Evolutionary conservation across 495 filamentous ascomycete genomes (phyloP).

Genomic region (Penicillium psychrofluorescens): DNA sequence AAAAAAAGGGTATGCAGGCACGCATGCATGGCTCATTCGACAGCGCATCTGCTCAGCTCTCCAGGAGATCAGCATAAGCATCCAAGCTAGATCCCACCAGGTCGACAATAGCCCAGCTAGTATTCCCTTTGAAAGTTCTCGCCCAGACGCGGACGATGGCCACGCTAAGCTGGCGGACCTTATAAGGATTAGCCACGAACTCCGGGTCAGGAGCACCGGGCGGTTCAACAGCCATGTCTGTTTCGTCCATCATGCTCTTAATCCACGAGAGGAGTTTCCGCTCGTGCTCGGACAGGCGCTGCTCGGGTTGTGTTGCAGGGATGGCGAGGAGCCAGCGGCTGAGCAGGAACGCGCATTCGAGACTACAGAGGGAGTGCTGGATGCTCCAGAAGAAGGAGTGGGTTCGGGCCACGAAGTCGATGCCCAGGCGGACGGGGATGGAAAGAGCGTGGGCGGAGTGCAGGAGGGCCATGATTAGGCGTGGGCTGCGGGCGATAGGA

Average conservation of each 20-base stretch:
- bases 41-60: slow-evolving; percentile 14
- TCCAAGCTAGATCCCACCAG: slow-evolving; percentile 40
- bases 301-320: slow-evolving; percentile 37
- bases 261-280: slow-evolving; percentile 58
- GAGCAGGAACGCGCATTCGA: slow-evolving; percentile 47
- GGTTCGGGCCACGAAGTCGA: slow-evolving; percentile 44
- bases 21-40: not conserved
- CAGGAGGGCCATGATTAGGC: slow-evolving; percentile 42
- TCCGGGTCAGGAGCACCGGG: slow-evolving; percentile 35
- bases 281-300: slow-evolving; percentile 49
- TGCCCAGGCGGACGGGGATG: slow-evolving; percentile 45
- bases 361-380: slow-evolving; percentile 47
- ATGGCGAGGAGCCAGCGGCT: slow-evolving; percentile 48
- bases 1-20: not conserved
- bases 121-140: slow-evolving; percentile 46
- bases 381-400: slow-evolving; percentile 51
- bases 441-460: slow-evolving; percentile 49
- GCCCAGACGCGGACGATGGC: slow-evolving; percentile 49
- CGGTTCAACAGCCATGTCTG: slow-evolving; percentile 57
- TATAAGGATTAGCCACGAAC: slow-evolving; percentile 38
- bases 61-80: slow-evolving; percentile 36
- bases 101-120: slow-evolving; percentile 48
- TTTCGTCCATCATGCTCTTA: slow-evolving; percentile 70
- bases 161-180: slow-evolving; percentile 41
- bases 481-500: slow-evolving; percentile 36